phyloP scores from a whole-genome alignment of 192 early-diverging fungal genomes.

The Coemansia sp. region DNA sequence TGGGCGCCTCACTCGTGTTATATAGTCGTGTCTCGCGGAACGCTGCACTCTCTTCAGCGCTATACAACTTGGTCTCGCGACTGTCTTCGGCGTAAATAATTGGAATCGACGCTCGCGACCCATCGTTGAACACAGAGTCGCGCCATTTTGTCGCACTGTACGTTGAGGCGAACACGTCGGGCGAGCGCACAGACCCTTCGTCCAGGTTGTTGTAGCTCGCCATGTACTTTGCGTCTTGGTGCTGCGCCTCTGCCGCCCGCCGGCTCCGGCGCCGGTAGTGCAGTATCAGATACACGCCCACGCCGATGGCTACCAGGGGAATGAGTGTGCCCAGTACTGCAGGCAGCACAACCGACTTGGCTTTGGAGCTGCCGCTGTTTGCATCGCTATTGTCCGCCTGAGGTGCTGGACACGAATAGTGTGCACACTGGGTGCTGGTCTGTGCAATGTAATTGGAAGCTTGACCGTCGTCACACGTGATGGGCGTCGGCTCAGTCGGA shows the following conservation, averaged over 20 bases:
- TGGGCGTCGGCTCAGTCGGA: constrained; percentile 13
- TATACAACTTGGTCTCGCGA: constrained; percentile 31
- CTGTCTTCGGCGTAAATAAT: constrained; percentile 32
- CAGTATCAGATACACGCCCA: constrained; percentile 21
- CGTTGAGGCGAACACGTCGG: constrained; percentile 27
- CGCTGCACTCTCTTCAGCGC: constrained; percentile 4
- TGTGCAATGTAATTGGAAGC: constrained; percentile 25
- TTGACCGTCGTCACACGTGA: constrained; percentile 33
- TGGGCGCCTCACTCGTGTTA: constrained; percentile 10
- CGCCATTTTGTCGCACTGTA: constrained; percentile 47
- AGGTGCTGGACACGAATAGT: constrained; percentile 25
- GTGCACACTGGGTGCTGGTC: constrained; percentile 33
- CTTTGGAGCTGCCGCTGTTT: background rate
- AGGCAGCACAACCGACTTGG: constrained; percentile 23
- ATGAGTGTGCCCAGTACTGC: constrained; percentile 39
- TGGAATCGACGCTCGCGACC: constrained; percentile 38
- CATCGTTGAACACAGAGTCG: constrained; percentile 20
- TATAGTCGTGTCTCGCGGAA: constrained; percentile 41
- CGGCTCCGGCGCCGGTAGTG: constrained; percentile 22
- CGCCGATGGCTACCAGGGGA: constrained; percentile 17
- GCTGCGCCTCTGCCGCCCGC: constrained; percentile 23
- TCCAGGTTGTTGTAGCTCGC: constrained; percentile 42
- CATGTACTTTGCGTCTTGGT: constrained; percentile 40
- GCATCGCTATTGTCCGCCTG: background rate
- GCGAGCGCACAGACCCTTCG: constrained; percentile 18